Evolutionary conservation across 208 protist species (phyloP), one percentile per base, ranked within the genome.

Genomic region (Acanthamoeba royreba): DNA sequence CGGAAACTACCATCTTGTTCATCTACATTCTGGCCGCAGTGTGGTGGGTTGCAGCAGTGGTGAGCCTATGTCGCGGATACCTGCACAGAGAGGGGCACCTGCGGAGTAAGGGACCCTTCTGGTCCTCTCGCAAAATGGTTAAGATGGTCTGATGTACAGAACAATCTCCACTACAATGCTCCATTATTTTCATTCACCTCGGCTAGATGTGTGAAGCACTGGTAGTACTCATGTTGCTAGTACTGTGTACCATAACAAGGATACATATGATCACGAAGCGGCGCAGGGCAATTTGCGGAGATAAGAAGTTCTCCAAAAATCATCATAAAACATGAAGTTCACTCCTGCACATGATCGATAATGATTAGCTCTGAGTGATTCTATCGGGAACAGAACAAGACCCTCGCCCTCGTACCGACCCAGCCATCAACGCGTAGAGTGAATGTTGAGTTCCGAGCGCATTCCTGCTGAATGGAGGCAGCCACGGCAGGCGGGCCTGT

Each of bases 281-380:
- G n/a, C n/a, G n/a, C 72, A 83, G 42, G 72, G 4, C 1, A 83
- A 38, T 43, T 83, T 4, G 17, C 42, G 72, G 3, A 33, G 15
- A 43, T 83, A 83, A n/a, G 72, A 28, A 11, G 72, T 83, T 2
- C 72, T 11, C 72, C 72, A 83, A 43, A 83, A 83, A 43, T 83
- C 72, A 43, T 83, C 72, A 15, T 83, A 83, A 43, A 83, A 83
- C 72, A 83, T 83, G 19, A 83, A 83, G 72, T 83, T 83, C 25
- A 83, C 72, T 1, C 72, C 72, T 83, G 42, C 19, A 15, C 3
- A 3, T 8, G 19, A n/a, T n/a, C n/a, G n/a, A n/a, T n/a, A n/a
- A n/a, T n/a, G n/a, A n/a, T n/a, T n/a, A n/a, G n/a, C n/a, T n/a
- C n/a, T n/a, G n/a, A n/a, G n/a, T n/a, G n/a, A n/a, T n/a, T n/a